phyloP scores from a whole-genome alignment of 2,329 filamentous ascomycete species.

The Ciborinia camelliae region DNA sequence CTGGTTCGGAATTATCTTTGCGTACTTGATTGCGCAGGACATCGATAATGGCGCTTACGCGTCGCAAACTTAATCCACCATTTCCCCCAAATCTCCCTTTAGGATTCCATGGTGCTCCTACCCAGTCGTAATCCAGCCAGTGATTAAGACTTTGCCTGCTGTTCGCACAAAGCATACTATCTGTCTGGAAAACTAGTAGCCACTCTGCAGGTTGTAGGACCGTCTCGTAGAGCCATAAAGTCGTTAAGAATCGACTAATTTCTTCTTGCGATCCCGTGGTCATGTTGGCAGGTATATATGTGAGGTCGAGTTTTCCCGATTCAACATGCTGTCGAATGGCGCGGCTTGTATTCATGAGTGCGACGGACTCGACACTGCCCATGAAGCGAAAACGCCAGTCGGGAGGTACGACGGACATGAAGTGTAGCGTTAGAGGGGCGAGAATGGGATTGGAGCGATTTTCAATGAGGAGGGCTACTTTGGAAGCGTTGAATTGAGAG shows the following conservation, averaged over 20 bases:
- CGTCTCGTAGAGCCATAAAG: conserved; percentile 48
- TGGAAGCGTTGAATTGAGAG: conserved; percentile 22
- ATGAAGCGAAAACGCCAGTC: conserved; percentile 56
- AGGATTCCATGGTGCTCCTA: conserved; percentile 37
- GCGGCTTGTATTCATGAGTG: conserved; percentile 44
- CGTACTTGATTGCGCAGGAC: conserved; percentile 49
- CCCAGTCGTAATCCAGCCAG: conserved; percentile 37
- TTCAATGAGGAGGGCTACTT: conserved; percentile 52
- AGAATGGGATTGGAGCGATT: conserved; percentile 47
- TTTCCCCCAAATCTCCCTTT: conserved; percentile 36
- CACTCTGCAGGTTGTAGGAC: conserved; percentile 49
- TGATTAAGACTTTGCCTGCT: conserved; percentile 21
- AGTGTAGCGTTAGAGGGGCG: conserved; percentile 51
- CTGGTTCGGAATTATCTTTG: conserved; percentile 45
- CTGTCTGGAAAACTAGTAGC: conserved; percentile 53
- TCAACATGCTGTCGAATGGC: conserved; percentile 42
- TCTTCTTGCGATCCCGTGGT: conserved; percentile 48
- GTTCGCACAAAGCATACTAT: conserved; percentile 54
- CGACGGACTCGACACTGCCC: conserved; percentile 46
- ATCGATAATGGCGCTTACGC: conserved; percentile 52
- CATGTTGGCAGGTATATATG: conserved; percentile 51
- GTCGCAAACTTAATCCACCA: conserved; percentile 45
- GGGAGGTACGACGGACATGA: conserved; percentile 52
- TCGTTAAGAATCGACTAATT: conserved; percentile 51
- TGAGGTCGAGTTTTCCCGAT: conserved; percentile 47